Conservation (phyloP, 2,329 filamentous ascomycete genomes). For the Pyricularia pennisetigena region DNA sequence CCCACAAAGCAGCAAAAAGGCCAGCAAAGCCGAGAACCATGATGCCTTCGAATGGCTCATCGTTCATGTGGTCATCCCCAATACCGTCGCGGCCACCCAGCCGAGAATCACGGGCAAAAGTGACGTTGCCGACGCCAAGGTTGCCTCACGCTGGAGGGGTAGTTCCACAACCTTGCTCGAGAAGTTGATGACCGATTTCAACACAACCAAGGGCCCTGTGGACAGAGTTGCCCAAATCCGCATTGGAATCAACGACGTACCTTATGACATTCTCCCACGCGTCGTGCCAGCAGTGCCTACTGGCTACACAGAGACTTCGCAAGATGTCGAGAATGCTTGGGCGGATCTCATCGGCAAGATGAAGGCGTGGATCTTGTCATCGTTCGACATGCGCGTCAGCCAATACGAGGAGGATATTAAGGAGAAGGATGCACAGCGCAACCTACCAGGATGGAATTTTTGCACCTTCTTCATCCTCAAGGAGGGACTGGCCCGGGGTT, state of each 20-base stretch:
- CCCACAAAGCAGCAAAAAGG: constrained; percentile 44
- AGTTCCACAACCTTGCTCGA: constrained; percentile 63
- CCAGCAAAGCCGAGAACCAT: constrained; percentile 75
- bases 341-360: constrained; percentile 76
- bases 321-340: constrained; percentile 77
- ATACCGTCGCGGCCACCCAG: constrained; percentile 71
- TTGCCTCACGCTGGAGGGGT: constrained; percentile 28
- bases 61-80: constrained; percentile 82
- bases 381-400: constrained; percentile 81
- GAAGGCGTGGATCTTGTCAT: constrained; percentile 76
- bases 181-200: constrained; percentile 85
- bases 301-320: constrained; percentile 58
- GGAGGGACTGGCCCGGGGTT: constrained; percentile 84
- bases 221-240: constrained; percentile 83
- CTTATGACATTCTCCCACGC: constrained; percentile 52
- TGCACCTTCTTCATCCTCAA: constrained; percentile 98
- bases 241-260: constrained; percentile 60
- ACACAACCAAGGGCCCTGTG: constrained; percentile 60
- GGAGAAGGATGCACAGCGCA: constrained; percentile 81
- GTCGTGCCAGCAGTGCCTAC: constrained; percentile 54
- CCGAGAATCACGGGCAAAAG: constrained; percentile 47
- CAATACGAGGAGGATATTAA: constrained; percentile 98
- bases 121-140: constrained; percentile 43
- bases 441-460: constrained; percentile 94
- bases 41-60: constrained; percentile 96